Evolutionary conservation across 805 yeast genomes (phyloP).

Genomic region (Barnettozyma sucrosica): DNA sequence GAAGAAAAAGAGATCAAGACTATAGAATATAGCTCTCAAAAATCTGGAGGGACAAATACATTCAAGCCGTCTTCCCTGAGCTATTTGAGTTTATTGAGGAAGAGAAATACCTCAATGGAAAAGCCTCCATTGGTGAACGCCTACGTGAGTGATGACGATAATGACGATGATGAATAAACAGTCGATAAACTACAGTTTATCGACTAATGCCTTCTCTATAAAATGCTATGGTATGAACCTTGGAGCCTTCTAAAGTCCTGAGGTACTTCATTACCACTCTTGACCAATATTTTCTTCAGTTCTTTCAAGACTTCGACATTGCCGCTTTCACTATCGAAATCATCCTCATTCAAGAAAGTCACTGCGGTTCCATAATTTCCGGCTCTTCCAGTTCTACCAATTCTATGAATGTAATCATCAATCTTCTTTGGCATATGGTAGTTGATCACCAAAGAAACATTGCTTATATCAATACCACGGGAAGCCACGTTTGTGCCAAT

Average conservation of each 20-base stretch:
- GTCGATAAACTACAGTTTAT: not conserved
- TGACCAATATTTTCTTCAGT: constrained; percentile 18
- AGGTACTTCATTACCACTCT: constrained; percentile 21
- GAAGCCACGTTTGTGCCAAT: constrained; percentile 96
- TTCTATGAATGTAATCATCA: constrained; percentile 85
- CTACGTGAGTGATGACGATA: constrained; percentile 9
- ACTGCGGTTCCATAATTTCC: constrained; percentile 74
- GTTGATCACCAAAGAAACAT: constrained; percentile 80
- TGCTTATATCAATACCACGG: constrained; percentile 89
- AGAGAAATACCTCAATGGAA: not conserved
- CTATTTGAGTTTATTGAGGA: constrained; percentile 2
- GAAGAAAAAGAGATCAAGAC: constrained; percentile 1
- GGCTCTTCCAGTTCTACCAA: constrained; percentile 96
- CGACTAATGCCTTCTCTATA: constrained; percentile 3
- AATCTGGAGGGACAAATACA: not conserved
- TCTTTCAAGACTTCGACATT: constrained; percentile 38
- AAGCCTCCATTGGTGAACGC: constrained; percentile 1
- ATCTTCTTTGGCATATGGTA: constrained; percentile 74
- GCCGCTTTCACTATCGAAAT: constrained; percentile 17
- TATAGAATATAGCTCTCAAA: not conserved
- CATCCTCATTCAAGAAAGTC: constrained; percentile 72
- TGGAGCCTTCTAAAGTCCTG: constrained; percentile 16
- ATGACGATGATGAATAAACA: not conserved
- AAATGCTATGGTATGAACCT: constrained; percentile 8
- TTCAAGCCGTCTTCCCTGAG: constrained; percentile 2